These are phyloP conservation scores for Arthrobotrys iridis DNA, from an alignment of 2,329 filamentous ascomycete genomes.

Conservation along the genomic window DNA sequence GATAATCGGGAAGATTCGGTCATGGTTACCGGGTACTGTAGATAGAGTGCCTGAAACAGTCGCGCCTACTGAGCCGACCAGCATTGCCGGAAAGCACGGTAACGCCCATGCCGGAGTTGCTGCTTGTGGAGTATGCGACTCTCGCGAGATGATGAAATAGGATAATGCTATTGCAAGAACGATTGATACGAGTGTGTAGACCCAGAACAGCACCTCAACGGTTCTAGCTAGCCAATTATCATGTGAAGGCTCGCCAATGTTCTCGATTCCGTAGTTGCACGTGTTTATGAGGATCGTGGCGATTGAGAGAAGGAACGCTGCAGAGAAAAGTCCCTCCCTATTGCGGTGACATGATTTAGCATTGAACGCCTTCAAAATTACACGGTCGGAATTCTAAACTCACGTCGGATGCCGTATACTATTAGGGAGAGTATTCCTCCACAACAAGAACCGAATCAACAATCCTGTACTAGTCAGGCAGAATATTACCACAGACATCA, in stretches of 20 bases:
- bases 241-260: conserved; percentile 27
- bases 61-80: conserved; percentile 41
- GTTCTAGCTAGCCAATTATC: conserved; percentile 40
- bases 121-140: conserved; percentile 46
- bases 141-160: conserved; percentile 47
- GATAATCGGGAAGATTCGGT: conserved; percentile 43
- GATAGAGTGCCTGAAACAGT: conserved; percentile 29
- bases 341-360: neutral
- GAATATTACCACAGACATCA: conserved; percentile 46
- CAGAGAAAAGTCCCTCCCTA: conserved; percentile 40
- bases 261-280: conserved; percentile 37
- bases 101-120: conserved; percentile 48
- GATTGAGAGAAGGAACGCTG: conserved; percentile 31
- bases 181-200: conserved; percentile 33
- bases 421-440: conserved; percentile 36
- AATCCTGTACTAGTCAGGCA: conserved; percentile 27
- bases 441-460: conserved; percentile 29
- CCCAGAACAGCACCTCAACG: conserved; percentile 38
- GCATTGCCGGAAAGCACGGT: conserved; percentile 45
- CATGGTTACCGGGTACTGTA: conserved; percentile 12
- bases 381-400: neutral
- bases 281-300: conserved; percentile 49
- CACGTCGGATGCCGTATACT: conserved; percentile 51
- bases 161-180: conserved; percentile 33
- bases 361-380: neutral